These are phyloP conservation scores for Mucor circinelloides DNA, from an alignment of 371 early-diverging fungal genomes.

Conservation along the genomic window DNA sequence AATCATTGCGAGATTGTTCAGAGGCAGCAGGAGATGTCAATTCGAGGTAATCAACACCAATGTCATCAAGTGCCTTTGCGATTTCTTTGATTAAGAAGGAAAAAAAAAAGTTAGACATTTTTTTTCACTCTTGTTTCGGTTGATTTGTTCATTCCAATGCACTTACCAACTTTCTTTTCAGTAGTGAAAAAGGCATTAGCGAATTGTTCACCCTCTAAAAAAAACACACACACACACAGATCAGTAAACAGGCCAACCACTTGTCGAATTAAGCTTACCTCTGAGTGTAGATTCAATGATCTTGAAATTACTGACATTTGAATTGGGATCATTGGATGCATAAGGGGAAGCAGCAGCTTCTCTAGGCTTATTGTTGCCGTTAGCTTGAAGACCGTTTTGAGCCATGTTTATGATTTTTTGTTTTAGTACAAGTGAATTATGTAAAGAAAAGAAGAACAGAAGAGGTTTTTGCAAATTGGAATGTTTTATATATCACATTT, in stretches of 20 bases:
- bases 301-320: constrained; percentile 87
- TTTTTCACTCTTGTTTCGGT: background rate
- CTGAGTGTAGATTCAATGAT: constrained; percentile 96
- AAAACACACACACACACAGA: background rate
- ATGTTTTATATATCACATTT: constrained; percentile 6
- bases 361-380: constrained; percentile 12
- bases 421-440: background rate
- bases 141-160: background rate
- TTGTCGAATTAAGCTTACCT: constrained; percentile 47
- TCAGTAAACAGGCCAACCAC: background rate
- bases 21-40: constrained; percentile 96
- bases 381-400: constrained; percentile 23
- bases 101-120: background rate
- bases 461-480: background rate
- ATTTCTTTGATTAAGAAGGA: constrained; percentile 59
- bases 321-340: constrained; percentile 74
- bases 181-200: constrained; percentile 97
- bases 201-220: constrained; percentile 95
- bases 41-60: constrained; percentile 97
- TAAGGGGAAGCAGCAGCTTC: constrained; percentile 58
- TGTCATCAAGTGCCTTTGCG: constrained; percentile 93
- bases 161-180: constrained; percentile 81
- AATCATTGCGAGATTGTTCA: constrained; percentile 91
- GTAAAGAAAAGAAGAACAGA: background rate
- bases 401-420: constrained; percentile 4